Percentiles rank a stretch among this genome's conserved stretches.
These are phyloP conservation scores for Fusarium mangiferae DNA, from an alignment of 2,329 filamentous ascomycete species.

Conservation along the genomic window DNA sequence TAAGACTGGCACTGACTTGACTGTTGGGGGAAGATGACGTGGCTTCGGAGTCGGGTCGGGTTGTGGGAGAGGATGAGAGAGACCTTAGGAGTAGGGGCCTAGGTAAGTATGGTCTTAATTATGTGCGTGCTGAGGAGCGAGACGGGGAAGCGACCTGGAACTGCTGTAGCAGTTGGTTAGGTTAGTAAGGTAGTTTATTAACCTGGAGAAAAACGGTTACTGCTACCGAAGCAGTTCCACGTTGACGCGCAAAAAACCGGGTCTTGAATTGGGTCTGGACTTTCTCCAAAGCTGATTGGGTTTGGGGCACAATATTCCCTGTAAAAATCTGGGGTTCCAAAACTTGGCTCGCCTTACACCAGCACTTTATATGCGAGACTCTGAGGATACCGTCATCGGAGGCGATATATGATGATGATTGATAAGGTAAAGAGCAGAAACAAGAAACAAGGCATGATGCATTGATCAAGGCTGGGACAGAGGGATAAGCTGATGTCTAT, in stretches of 20 bases:
- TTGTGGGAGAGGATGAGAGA: conserved; percentile 23
- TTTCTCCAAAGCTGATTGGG: conserved; percentile 28
- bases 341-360: conserved; percentile 32
- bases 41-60: conserved; percentile 31
- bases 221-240: conserved; percentile 36
- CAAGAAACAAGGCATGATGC: conserved; percentile 2
- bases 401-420: conserved; percentile 29
- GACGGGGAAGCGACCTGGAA: conserved; percentile 14
- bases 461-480: not conserved
- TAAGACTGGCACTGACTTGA: not conserved
- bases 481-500: not conserved
- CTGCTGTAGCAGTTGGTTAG: not conserved
- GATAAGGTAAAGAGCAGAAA: conserved; percentile 27
- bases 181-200: conserved; percentile 11
- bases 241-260: conserved; percentile 38
- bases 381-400: conserved; percentile 23
- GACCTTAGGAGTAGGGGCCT: conserved; percentile 7
- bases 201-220: conserved; percentile 35
- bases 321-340: conserved; percentile 32
- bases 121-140: conserved; percentile 10
- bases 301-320: conserved; percentile 17
- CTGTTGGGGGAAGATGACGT: conserved; percentile 21
- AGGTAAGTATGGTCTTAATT: conserved; percentile 7
- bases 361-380: conserved; percentile 5
- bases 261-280: conserved; percentile 25